These are phyloP conservation scores for Gossypium lobatum DNA, from an alignment of 441 rosid species.

Conservation along the genomic window DNA sequence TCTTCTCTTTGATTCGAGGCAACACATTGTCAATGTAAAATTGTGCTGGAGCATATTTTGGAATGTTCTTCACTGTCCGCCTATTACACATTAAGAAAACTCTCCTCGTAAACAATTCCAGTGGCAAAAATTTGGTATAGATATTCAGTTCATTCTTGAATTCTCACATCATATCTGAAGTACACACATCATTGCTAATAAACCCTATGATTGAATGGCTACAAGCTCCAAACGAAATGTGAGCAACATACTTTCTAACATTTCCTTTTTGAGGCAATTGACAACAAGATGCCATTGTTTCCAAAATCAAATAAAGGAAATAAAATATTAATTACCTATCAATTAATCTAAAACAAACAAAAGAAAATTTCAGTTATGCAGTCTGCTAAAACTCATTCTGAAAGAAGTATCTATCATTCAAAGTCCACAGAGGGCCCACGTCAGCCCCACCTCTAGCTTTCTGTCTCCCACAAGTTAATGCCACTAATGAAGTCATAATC, in stretches of 20 bases:
- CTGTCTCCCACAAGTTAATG: not conserved
- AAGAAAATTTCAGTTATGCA: not conserved
- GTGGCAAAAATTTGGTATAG: not conserved
- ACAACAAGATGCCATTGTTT: not conserved
- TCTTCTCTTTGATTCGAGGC: constrained; percentile 95
- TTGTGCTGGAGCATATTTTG: constrained; percentile 93
- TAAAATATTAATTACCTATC: not conserved
- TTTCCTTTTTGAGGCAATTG: not conserved
- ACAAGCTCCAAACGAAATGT: constrained; percentile 1
- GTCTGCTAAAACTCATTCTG: not conserved
- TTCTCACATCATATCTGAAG: not conserved
- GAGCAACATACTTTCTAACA: not conserved
- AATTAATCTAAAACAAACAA: not conserved
- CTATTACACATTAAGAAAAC: constrained; percentile 32
- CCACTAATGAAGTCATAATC: not conserved
- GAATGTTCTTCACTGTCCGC: constrained; percentile 96
- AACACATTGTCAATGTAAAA: constrained; percentile 94
- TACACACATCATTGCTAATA: not conserved
- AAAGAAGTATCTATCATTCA: not conserved
- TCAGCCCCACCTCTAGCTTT: not conserved
- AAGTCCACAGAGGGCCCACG: not conserved
- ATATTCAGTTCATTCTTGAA: not conserved
- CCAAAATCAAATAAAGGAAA: not conserved
- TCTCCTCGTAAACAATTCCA: constrained; percentile 9
- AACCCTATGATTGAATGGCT: not conserved